Evolutionary conservation across 768 basidiomycete species (phyloP), one percentile per base, ranked within the genome.

Genomic region (Piloderma croceum): DNA sequence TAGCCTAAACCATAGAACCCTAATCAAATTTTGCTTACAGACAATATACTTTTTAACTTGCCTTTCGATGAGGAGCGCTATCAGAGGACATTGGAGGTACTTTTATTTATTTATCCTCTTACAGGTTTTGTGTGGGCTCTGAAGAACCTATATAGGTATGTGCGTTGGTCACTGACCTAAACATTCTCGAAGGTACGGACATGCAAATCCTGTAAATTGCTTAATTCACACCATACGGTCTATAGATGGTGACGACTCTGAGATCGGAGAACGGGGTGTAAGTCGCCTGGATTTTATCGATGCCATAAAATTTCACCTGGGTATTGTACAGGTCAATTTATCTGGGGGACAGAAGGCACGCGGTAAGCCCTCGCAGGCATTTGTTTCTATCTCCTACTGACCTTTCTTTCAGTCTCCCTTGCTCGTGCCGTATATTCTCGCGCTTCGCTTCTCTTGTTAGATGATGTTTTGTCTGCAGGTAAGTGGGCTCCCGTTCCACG

Each of bases 371-470:
- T n/a, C n/a, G n/a, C n/a, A n/a, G n/a, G 13, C 5, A 21, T 37
- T 6, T 25, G 15, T 11, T n/a, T 11, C 39, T 2, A 2, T 17
- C 4, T 18, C 12, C 38, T 46, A n/a, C 50, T 39, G n/a, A 24
- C 17, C 31, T 42, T 18, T 34, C 7, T 15, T 22, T 0, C 37
- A 81, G 81, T 87, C 15, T 81, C 79, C 1, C 64, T 87, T 15
- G 84, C 90, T 20, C 81, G 92, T 31, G 90, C 91, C 6, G 81
- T 96, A 18, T 93, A 96, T 61, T 90, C 88, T 43, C 74, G 90
- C 5, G 90, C 90, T 3, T 85, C 83, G 0, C 65, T 83, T 15
- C 65, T 97, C 3, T 63, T 94, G 22, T 64, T 97, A 24, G 93
- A 96, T 47, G 93, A 96, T 49, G 89, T 90, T 39, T 57, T 76